Percentiles rank a stretch among this genome's conserved stretches.
Evolutionary conservation across 75 land plant species (phyloP).

Genomic region (Picea sitchensis): DNA sequence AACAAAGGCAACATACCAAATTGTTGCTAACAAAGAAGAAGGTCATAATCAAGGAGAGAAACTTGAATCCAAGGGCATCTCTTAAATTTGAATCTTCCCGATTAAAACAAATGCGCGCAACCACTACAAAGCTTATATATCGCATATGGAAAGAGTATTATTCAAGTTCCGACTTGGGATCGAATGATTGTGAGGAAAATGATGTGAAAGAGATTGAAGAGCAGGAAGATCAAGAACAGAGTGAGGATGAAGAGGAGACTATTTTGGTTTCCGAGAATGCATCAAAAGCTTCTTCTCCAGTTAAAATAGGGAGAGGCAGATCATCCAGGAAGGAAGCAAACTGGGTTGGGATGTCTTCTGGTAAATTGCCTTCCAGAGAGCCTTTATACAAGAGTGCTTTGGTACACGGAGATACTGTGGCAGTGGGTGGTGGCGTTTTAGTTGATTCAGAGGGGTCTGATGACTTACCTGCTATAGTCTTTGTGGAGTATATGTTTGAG

Average conservation of each 20-base stretch:
- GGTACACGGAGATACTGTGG: slow-evolving; percentile 37
- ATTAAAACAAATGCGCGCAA: slow-evolving; percentile 86
- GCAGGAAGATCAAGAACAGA: slow-evolving; percentile 41
- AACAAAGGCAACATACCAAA: slow-evolving; percentile 82
- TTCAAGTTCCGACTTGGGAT: slow-evolving; percentile 41
- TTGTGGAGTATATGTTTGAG: slow-evolving; percentile 89
- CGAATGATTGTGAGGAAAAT: slow-evolving; percentile 18
- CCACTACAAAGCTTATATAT: slow-evolving; percentile 82
- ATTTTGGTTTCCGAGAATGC: background rate
- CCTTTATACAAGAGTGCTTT: slow-evolving; percentile 46
- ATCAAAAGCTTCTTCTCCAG: slow-evolving; percentile 5
- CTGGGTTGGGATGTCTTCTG: slow-evolving; percentile 49
- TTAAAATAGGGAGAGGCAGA: background rate
- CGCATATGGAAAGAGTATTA: slow-evolving; percentile 91
- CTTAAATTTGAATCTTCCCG: slow-evolving; percentile 46
- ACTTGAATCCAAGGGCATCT: slow-evolving; percentile 82
- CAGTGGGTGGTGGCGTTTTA: slow-evolving; percentile 56
- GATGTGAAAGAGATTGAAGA: slow-evolving; percentile 17
- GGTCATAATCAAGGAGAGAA: slow-evolving; percentile 37
- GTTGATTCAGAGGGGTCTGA: slow-evolving; percentile 37
- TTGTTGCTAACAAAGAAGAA: slow-evolving; percentile 70
- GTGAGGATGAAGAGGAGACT: slow-evolving; percentile 26
- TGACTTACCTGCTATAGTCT: slow-evolving; percentile 33
- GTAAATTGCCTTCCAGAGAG: slow-evolving; percentile 35
- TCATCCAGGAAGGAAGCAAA: slow-evolving; percentile 21